Base-by-base conservation (phyloP, 371 early-diverging fungal species). In the Rhizopus stolonifer region DNA sequence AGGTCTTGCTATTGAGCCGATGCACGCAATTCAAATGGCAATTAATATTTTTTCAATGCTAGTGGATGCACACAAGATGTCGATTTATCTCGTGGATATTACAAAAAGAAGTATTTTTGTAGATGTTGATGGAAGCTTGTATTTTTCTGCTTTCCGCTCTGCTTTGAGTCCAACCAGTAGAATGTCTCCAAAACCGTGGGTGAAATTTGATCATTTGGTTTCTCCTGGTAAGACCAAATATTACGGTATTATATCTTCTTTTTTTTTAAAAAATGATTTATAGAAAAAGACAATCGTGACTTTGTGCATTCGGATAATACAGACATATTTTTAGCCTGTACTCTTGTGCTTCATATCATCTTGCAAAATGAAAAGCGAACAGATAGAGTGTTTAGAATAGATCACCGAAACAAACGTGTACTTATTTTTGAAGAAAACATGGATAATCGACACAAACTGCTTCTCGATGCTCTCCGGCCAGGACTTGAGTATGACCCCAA, bases 11-110 rank as follows among this genome's bases (percentile, higher is more conserved):
- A 36, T 58, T 1, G 46, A 49, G 7, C 54, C 50, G 1, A 19
- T 58, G 1, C 31, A 46, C 42, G 8, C 58, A 3, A 25, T 54
- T n/a, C 58, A 63, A 33, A 58, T 58, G 22, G 58, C 33, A 3
- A 46, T 63, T 17, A 39, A 38, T 1, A 4, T 63, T 8, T 63
- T 58, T n/a, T 54, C 58, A 0, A 57, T 53, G n/a, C 11, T 63
- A 11, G 10, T 15, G 1, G 63, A 63, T 46, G 63, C 63, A 18
- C 58, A 63, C 22, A 0, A 32, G 4, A 8, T 33, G 4, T 21
- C 32, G 18, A 50, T 54, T 13, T 58, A 50, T 7, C 23, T 63
- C 0, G 46, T 54, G 5, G 15, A 43, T 17, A 33, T 63, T 2
- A 22, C 32, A 2, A 1, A 13, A 8, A 42, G 58, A 0, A 40